A percentile compares a stretch with the other conserved stretches of the same genome.
These are phyloP conservation scores for Phytophthora fragariaefolia DNA, from an alignment of 352 stramenopile genomes.

Conservation along the genomic window DNA sequence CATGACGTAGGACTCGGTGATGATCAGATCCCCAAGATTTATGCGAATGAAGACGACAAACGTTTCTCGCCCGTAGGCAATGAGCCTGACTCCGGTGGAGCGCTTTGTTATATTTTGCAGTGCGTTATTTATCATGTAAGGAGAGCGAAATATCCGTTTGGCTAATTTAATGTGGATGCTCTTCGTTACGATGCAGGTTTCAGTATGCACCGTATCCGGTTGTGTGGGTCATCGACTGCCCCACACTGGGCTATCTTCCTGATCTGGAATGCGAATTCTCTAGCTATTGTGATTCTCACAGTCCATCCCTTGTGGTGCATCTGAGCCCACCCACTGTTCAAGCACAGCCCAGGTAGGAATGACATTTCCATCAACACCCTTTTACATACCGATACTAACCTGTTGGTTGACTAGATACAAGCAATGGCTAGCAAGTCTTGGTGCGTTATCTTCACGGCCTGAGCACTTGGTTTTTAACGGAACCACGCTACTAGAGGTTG, in stretches of 20 bases:
- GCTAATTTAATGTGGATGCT: too few relatives aligned
- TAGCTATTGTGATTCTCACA: constrained; percentile 40
- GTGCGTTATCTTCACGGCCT: constrained; percentile 1
- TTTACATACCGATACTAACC: neutral
- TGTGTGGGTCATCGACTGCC: constrained; percentile 71
- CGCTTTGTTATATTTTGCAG: constrained; percentile 40
- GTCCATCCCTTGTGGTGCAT: constrained; percentile 60
- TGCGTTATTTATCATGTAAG: constrained; percentile 4
- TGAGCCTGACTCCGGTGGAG: neutral
- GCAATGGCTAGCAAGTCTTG: constrained; percentile 38
- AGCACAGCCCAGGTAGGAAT: constrained; percentile 31
- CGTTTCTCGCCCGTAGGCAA: neutral
- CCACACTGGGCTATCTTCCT: constrained; percentile 32
- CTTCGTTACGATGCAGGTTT: constrained; percentile 12
- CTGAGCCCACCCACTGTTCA: constrained; percentile 48
- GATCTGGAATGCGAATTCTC: constrained; percentile 35
- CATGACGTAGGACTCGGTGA: neutral
- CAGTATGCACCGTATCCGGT: constrained; percentile 41
- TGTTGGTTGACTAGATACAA: constrained; percentile 33
- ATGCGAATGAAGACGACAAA: neutral
- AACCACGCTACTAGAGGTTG: constrained; percentile 33
- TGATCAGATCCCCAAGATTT: constrained; percentile 21
- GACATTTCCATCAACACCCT: neutral
- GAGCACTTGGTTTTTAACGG: constrained; percentile 69
- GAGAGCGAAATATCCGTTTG: too few relatives aligned